A percentile compares a stretch with the other conserved stretches of the same genome.
phyloP scores from a whole-genome alignment of 192 early-diverging fungal genomes.

The Coemansia sp. region DNA sequence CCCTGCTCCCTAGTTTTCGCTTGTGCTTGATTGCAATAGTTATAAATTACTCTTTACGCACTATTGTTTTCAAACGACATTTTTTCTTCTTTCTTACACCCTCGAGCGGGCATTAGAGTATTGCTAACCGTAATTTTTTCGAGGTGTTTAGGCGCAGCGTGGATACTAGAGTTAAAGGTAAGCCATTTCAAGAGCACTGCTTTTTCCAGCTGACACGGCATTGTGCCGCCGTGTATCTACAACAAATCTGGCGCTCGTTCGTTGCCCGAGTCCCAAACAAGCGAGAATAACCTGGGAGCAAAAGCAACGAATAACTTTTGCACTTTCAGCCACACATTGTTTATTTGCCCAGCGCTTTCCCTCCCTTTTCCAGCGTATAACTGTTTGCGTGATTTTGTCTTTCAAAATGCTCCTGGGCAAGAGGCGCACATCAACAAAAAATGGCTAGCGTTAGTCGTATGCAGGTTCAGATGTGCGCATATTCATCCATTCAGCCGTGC shows the following conservation, averaged over 20 bases:
- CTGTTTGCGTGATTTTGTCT: neutral
- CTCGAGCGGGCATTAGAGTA: neutral
- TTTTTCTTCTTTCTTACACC: neutral
- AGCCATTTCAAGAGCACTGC: no score
- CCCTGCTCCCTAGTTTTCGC: conserved; percentile 4
- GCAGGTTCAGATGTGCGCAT: conserved; percentile 7
- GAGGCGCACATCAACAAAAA: neutral
- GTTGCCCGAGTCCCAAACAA: neutral
- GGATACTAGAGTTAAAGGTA: no score
- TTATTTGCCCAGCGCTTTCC: neutral
- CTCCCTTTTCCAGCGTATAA: neutral
- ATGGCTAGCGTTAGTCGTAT: neutral
- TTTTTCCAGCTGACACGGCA: neutral
- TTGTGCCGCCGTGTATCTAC: neutral
- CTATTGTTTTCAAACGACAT: neutral
- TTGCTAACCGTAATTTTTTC: neutral
- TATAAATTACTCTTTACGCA: conserved; percentile 12
- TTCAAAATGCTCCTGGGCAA: neutral
- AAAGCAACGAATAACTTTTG: neutral
- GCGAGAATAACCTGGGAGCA: neutral
- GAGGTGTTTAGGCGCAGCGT: no score
- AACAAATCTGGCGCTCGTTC: neutral
- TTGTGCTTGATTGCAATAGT: neutral
- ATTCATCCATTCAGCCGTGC: conserved; percentile 14
- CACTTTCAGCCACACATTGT: neutral